Base-by-base conservation (phyloP, 805 yeast species). In the Hanseniaspora osmophila region DNA sequence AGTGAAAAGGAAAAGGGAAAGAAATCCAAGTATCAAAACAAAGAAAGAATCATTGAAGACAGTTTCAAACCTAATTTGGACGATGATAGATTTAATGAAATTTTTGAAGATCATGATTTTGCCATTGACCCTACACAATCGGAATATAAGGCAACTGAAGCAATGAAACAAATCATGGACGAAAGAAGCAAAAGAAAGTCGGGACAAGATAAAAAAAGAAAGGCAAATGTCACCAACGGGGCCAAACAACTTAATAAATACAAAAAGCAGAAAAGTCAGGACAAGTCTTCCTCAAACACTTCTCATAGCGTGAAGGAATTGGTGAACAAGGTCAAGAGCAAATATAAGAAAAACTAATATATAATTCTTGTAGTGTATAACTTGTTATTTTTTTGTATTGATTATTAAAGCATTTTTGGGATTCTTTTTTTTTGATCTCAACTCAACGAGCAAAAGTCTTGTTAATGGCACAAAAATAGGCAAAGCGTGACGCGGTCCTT, bases 111-210 rank as follows among this genome's bases (percentile, higher is more conserved):
- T 50, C 95, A 84, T 51, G 92, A 82, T 50, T 92, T 77, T 64
- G 96, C 96, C 11, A 87, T 94, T 59, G 98, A 94, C 63, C 94
- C 96, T 18, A 80, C 94, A 17, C 78, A 73, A 57, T 83, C 94
- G n/a, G 95, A 85, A 60, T 90, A 75, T 70, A 87, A 84, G 66
- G 77, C 80, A 63, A 88, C 97, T 1, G 67, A 76, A 15, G 86
- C 92, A 22, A 88, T 90, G 95, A 79, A 80, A 58, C 72, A 80
- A 61, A 74, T 92, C 47, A 64, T 92, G 66, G 70, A 75, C 40
- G 95, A 87, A 63, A 74, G 95, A 52, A 71, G 74, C 38, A 76
- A 77, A 58, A 72, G 79, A 56, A 59, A 64, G 35, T 57, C 56
- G 40, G 52, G 49, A 11, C 48, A 47, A 29, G 52, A 52, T 27